Evolutionary conservation across 495 filamentous ascomycete genomes (phyloP).

Genomic region (Penicillium fimorum): DNA sequence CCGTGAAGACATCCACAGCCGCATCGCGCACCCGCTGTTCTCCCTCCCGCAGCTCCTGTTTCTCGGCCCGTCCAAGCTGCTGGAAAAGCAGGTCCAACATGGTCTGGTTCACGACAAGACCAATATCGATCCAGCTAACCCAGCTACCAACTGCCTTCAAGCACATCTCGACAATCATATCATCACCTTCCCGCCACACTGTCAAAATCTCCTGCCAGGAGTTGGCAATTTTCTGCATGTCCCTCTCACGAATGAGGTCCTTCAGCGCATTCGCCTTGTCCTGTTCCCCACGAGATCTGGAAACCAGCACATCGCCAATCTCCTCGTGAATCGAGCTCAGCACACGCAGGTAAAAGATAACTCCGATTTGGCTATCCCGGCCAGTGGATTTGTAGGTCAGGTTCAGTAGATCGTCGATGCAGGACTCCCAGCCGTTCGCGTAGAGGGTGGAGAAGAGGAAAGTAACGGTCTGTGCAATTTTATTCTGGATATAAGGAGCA

Average conservation of each 20-base stretch:
- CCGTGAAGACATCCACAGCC: conserved; percentile 88
- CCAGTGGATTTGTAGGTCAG: conserved; percentile 52
- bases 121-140: conserved; percentile 98
- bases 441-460: conserved; percentile 86
- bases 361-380: conserved; percentile 69
- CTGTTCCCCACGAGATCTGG: conserved; percentile 68
- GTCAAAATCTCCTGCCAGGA: conserved; percentile 91
- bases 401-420: conserved; percentile 81
- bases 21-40: conserved; percentile 79
- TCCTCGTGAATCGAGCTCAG: conserved; percentile 91
- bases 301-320: conserved; percentile 88
- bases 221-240: conserved; percentile 78
- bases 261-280: conserved; percentile 82
- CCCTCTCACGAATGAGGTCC: conserved; percentile 78
- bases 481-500: conserved; percentile 82
- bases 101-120: conserved; percentile 81
- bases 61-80: conserved; percentile 61
- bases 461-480: conserved; percentile 92
- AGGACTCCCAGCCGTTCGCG: conserved; percentile 76
- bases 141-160: conserved; percentile 87
- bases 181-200: conserved; percentile 72
- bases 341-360: conserved; percentile 84
- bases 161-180: conserved; percentile 76
- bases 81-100: conserved; percentile 83
- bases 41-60: conserved; percentile 46